Evolutionary conservation across 129 eudicot species (phyloP), one percentile per base, ranked within the genome.

Genomic region (Logfia minima): DNA sequence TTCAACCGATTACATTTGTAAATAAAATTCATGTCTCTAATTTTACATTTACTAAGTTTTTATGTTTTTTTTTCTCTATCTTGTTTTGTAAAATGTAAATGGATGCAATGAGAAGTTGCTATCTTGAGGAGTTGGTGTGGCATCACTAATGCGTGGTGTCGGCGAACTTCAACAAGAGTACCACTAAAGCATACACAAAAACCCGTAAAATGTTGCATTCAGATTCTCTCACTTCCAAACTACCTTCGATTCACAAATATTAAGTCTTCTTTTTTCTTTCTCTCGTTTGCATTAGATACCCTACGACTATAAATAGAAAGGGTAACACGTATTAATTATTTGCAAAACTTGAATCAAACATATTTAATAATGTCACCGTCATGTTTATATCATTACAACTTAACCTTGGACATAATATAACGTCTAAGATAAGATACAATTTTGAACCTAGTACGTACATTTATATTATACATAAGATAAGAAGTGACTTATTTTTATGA

Each of bases 141-240:
- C 66, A 76, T 52, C 80, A 76, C 71, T n/a, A 68, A 58, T 69
- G 81, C 59, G 59, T 71, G 31, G 62, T 77, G 81, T 77, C 75
- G 75, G 75, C 45, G 75, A 77, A 60, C 41, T 48, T 28, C 74
- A 77, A 41, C 6, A 68, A 56, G 75, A 68, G 81, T 77, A 58
- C 81, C 69, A 68, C 75, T 55, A 67, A 77, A 77, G 81, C 81
- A 77, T 77, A 77, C 56, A 32, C 56, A 67, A 77, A 77, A 53
- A 77, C 67, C 5, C 53, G 81, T 68, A 37, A 77, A 37, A 77
- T 77, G 81, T 77, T 55, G 60, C 75, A 77, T 77, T 34, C 14
- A 41, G 29, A 52, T 52, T 55, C 16, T 45, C 17, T 45, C 13
- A 45, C 53, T 45, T 45, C 17, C 17, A 45, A 13, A 45, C 18